Evolutionary conservation across 2,329 filamentous ascomycete genomes (phyloP).

Genomic region (Aureobasidium sp.): DNA sequence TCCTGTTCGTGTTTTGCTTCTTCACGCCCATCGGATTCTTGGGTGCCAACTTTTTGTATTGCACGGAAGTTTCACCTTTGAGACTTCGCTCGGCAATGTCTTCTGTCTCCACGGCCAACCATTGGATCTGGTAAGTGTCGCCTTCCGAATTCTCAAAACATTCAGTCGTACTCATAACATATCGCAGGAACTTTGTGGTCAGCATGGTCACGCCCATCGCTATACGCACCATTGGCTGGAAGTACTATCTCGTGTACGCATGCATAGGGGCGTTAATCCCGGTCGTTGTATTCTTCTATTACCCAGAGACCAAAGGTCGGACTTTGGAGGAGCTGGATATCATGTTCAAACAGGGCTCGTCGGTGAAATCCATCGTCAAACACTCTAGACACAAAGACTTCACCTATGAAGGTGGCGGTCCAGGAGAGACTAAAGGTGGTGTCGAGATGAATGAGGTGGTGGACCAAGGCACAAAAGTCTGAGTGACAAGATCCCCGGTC

Average conservation of each 20-base stretch:
- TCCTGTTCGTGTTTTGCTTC: constrained; percentile 36
- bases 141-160: background rate
- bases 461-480: background rate
- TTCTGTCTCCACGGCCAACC: background rate
- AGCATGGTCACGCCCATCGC: constrained; percentile 36
- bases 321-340: constrained; percentile 52
- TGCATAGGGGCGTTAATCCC: constrained; percentile 45
- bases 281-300: constrained; percentile 50
- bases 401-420: background rate
- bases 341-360: constrained; percentile 21
- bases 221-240: constrained; percentile 41
- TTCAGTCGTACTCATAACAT: background rate
- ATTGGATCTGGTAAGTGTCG: background rate
- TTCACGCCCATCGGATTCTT: constrained; percentile 23
- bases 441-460: background rate
- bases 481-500: too few relatives aligned
- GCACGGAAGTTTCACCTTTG: constrained; percentile 42
- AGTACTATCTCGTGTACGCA: constrained; percentile 46
- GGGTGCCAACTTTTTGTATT: constrained; percentile 22
- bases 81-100: constrained; percentile 17
- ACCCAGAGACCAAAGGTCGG: constrained; percentile 43
- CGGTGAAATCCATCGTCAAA: background rate
- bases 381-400: background rate
- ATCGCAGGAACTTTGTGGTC: background rate
- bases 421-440: background rate